phyloP scores from a whole-genome alignment of 192 early-diverging fungal species.

The Chytriomyces sp. region DNA sequence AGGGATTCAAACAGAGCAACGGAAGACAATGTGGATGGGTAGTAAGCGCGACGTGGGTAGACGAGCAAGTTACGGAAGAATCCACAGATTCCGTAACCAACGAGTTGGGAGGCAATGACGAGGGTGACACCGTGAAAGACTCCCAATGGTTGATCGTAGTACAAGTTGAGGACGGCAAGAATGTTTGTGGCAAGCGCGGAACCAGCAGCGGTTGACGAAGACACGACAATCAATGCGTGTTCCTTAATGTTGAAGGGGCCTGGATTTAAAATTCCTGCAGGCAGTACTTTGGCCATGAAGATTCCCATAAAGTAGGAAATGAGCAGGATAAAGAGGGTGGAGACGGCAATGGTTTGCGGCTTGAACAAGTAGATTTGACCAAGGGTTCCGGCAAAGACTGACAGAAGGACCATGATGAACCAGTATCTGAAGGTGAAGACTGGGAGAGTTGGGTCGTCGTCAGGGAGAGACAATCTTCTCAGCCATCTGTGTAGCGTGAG shows the following conservation, averaged over 20 bases:
- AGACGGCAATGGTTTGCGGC: slow-evolving; percentile 18
- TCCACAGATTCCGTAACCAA: slow-evolving; percentile 70
- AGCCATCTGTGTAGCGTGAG: too few relatives aligned
- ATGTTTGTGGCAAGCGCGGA: slow-evolving; percentile 17
- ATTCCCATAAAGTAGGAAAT: slow-evolving; percentile 20
- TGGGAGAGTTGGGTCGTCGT: slow-evolving; percentile 56
- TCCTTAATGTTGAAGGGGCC: slow-evolving; percentile 85
- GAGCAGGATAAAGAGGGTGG: slow-evolving; percentile 3
- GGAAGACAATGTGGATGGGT: slow-evolving; percentile 74
- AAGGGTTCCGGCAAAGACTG: slow-evolving; percentile 36
- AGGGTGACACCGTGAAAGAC: slow-evolving; percentile 62
- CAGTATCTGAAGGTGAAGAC: slow-evolving; percentile 59
- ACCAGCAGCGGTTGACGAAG: slow-evolving; percentile 12
- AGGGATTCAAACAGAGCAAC: slow-evolving; percentile 79
- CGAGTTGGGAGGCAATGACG: slow-evolving; percentile 22
- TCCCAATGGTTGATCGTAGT: slow-evolving; percentile 48
- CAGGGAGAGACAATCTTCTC: too few relatives aligned
- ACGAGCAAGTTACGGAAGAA: slow-evolving; percentile 75
- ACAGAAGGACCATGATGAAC: slow-evolving; percentile 47
- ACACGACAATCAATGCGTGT: slow-evolving; percentile 72
- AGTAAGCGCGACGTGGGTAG: slow-evolving; percentile 79
- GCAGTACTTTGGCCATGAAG: neutral
- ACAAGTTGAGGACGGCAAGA: slow-evolving; percentile 20
- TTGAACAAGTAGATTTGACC: slow-evolving; percentile 27
- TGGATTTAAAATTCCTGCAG: slow-evolving; percentile 57